Evolutionary conservation across 1,284 basidiomycete genomes (phyloP).

Genomic region (Microbotryomycetes sp.): DNA sequence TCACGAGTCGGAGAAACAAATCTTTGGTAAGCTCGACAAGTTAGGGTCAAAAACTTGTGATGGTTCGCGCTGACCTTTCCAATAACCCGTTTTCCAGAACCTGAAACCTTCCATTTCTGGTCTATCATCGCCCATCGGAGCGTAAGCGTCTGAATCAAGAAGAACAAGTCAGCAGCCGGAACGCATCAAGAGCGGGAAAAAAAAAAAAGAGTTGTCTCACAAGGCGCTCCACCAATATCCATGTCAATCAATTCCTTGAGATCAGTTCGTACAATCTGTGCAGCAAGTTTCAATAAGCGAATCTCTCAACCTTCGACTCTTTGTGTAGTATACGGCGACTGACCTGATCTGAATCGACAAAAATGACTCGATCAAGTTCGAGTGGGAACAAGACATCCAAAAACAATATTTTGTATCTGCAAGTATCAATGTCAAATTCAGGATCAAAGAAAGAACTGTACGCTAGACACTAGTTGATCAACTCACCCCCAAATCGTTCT

Average conservation of each 20-base stretch:
- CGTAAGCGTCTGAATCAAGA: slow-evolving; percentile 55
- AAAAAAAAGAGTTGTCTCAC: background rate
- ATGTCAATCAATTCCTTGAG: slow-evolving; percentile 85
- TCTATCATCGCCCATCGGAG: slow-evolving; percentile 95
- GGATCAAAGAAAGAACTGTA: background rate
- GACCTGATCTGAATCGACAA: slow-evolving; percentile 73
- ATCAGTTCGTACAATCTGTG: slow-evolving; percentile 90
- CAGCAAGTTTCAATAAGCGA: background rate
- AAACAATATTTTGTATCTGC: slow-evolving; percentile 90
- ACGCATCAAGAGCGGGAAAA: background rate
- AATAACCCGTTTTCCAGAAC: slow-evolving; percentile 83
- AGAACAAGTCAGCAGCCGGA: background rate
- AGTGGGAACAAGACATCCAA: slow-evolving; percentile 97
- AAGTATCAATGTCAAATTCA: slow-evolving; percentile 1
- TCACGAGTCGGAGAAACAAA: slow-evolving; percentile 62
- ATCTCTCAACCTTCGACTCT: background rate
- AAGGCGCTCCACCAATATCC: slow-evolving; percentile 83
- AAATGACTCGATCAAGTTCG: slow-evolving; percentile 93
- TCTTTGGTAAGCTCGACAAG: slow-evolving; percentile 39
- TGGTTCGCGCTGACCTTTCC: slow-evolving; percentile 32
- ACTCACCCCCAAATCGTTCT: slow-evolving; percentile 85
- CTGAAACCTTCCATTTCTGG: slow-evolving; percentile 93
- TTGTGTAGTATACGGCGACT: slow-evolving; percentile 1
- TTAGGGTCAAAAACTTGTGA: slow-evolving; percentile 1
- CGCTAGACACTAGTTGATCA: background rate